phyloP scores from a whole-genome alignment of 2,329 filamentous ascomycete genomes.

The Fusarium poae region DNA sequence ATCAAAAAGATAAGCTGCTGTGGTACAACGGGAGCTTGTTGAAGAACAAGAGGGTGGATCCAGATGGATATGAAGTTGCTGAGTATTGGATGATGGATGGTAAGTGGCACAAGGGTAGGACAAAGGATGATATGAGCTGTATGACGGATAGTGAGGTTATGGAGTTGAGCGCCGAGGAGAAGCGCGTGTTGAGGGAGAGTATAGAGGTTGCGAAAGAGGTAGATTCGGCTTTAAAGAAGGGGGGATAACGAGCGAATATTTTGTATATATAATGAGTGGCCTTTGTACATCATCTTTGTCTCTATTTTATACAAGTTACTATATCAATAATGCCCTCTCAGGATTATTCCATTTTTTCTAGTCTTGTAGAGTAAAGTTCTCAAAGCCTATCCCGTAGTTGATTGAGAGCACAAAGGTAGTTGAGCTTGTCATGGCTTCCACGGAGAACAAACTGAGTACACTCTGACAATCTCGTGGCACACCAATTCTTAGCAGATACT shows the following conservation, averaged over 20 bases:
- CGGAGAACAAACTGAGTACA: background rate
- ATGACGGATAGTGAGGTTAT: conserved; percentile 47
- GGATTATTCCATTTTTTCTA: background rate
- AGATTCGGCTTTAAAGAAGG: conserved; percentile 2
- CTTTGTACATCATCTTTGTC: background rate
- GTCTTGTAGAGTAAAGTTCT: background rate
- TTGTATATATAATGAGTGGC: background rate
- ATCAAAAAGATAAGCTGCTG: conserved; percentile 53
- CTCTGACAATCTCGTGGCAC: background rate
- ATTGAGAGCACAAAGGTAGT: too few relatives aligned
- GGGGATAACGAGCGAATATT: background rate
- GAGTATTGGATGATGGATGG: conserved; percentile 57
- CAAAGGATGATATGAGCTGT: conserved; percentile 54
- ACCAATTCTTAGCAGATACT: background rate
- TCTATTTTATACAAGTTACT: background rate
- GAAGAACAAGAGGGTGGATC: conserved; percentile 54
- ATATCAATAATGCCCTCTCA: background rate
- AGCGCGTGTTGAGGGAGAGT: conserved; percentile 10
- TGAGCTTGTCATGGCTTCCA: too few relatives aligned
- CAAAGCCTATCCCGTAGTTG: background rate
- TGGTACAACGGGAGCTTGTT: conserved; percentile 60
- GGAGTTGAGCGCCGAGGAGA: conserved; percentile 5
- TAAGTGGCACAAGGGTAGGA: conserved; percentile 52
- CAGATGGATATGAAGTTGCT: conserved; percentile 51
- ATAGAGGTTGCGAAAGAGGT: conserved; percentile 28